Base-by-base conservation (phyloP, 2,329 filamentous ascomycete species). In the Penicillium aurantiogriseum region DNA sequence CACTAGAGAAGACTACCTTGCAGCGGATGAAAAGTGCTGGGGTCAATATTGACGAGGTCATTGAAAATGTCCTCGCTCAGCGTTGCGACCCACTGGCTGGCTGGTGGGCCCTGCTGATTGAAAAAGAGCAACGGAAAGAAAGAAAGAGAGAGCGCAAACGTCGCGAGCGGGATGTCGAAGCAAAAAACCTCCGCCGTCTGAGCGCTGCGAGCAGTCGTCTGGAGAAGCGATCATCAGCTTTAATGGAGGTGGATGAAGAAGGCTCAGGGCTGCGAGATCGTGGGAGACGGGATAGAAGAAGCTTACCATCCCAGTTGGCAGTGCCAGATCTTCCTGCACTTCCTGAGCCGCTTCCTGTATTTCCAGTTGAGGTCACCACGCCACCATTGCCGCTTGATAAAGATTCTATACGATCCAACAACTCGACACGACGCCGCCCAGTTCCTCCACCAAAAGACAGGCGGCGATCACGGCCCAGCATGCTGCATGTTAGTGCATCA, bases 91-190 rank as follows among this genome's bases (percentile, higher is more conserved):
- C 88, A 6, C 79, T 99, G 48, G 91, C 92, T 50, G 94, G 94
- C 6, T 99, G 94, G 94, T 99, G 94, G 94, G 90, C 91, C 3
- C 76, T 99, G 29, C 78, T 99, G 39, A 86, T 97, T 10, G 94
- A 97, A 70, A 99, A 97, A 73, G 94, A 99, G 71, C 86, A 92
- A 71, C 86, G 92, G 9, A 99, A 99, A 74, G 88, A 92, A 63
- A 83, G 79, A 60, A 83, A 92, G 59, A 82, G 88, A 61, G 92
- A 97, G 67, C 85, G 86, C 52, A 97, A 93, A 71, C 85, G 93
- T 9, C 91, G 84, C 69, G 92, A 97, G 71, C 87, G 86, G 66
- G 92, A 99, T 67, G 82, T 84, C 1, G 91, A 97, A 68, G 86
- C 86, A 56, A 88, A 91, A 71, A 90, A 86, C 60, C 81, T 94